These are phyloP conservation scores for Hanseniaspora hatyaiensis DNA, from an alignment of 805 yeast genomes.

Conservation along the genomic window DNA sequence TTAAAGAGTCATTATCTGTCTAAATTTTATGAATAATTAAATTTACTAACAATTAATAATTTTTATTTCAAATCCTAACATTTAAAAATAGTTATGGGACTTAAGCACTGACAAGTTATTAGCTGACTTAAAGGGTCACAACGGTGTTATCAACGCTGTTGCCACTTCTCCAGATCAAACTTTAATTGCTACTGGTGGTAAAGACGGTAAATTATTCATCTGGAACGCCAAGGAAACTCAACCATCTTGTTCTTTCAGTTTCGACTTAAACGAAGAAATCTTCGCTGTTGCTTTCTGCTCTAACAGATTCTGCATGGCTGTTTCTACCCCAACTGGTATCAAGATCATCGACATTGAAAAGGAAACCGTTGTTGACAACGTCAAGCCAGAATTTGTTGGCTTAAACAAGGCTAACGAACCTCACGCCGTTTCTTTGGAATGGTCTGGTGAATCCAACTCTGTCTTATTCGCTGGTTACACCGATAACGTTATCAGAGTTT, in stretches of 20 bases:
- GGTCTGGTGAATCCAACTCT: conserved; percentile 99
- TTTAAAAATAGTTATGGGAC: conserved; percentile 73
- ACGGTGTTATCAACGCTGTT: conserved; percentile 94
- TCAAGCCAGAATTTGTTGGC: conserved; percentile 92
- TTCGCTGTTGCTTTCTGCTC: conserved; percentile 99
- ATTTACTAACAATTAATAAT: conserved; percentile 36
- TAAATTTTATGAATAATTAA: not conserved
- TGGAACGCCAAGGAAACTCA: conserved; percentile 87
- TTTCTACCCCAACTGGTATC: conserved; percentile 96
- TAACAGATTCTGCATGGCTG: conserved; percentile 99
- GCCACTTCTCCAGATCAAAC: conserved; percentile 99
- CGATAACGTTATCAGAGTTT: conserved; percentile 97
- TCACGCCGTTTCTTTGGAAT: conserved; percentile 92
- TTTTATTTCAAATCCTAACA: not conserved
- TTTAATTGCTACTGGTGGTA: conserved; percentile 98
- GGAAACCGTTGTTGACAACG: conserved; percentile 87
- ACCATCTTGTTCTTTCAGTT: conserved; percentile 65
- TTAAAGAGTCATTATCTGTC: not conserved
- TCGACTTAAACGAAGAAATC: conserved; percentile 91
- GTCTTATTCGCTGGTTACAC: conserved; percentile 97
- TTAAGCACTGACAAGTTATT: conserved; percentile 67
- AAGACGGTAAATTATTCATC: conserved; percentile 96
- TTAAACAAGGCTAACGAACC: conserved; percentile 89
- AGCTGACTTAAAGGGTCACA: conserved; percentile 98
- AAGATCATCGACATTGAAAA: conserved; percentile 96